phyloP scores from a whole-genome alignment of 2,329 filamentous ascomycete genomes.

The Diplodia corticola region DNA sequence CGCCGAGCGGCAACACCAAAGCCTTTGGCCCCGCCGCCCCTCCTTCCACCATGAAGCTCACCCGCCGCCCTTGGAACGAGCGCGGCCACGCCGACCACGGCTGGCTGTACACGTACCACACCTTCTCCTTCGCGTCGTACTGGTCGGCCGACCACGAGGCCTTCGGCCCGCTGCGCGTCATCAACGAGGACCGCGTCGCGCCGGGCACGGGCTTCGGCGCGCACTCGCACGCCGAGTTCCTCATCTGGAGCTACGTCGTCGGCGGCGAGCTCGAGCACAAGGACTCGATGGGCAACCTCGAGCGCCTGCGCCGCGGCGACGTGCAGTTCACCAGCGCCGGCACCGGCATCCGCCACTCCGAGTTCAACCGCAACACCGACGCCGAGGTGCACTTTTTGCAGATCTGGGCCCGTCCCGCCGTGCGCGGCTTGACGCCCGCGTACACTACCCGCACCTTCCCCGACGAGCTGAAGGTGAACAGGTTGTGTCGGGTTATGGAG shows the following conservation, averaged over 20 bases:
- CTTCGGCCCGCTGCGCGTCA: conserved; percentile 77
- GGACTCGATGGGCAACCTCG: conserved; percentile 72
- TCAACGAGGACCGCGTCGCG: conserved; percentile 85
- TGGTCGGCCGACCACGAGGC: conserved; percentile 66
- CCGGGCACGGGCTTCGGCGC: conserved; percentile 76
- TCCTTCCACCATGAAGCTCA: conserved; percentile 59
- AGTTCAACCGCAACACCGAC: conserved; percentile 72
- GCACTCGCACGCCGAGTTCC: conserved; percentile 81
- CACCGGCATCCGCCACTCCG: conserved; percentile 75
- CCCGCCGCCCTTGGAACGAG: conserved; percentile 68
- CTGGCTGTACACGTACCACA: conserved; percentile 86
- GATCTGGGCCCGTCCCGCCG: conserved; percentile 84
- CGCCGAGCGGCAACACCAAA: conserved; percentile 22
- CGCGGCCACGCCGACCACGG: conserved; percentile 80
- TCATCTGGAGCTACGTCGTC: conserved; percentile 89
- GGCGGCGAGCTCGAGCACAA: conserved; percentile 83
- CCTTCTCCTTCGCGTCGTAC: conserved; percentile 76
- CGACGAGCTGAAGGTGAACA: conserved; percentile 70
- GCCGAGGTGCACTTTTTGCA: conserved; percentile 82
- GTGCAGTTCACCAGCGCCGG: conserved; percentile 92
- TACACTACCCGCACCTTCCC: conserved; percentile 75
- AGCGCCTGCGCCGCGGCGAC: conserved; percentile 76
- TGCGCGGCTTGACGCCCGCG: conserved; percentile 66
- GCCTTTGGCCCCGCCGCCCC: conserved; percentile 12
- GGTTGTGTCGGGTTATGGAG: conserved; percentile 74